Base-by-base conservation (phyloP, 352 stramenopile species). In the Saprolegnia parasitica region DNA sequence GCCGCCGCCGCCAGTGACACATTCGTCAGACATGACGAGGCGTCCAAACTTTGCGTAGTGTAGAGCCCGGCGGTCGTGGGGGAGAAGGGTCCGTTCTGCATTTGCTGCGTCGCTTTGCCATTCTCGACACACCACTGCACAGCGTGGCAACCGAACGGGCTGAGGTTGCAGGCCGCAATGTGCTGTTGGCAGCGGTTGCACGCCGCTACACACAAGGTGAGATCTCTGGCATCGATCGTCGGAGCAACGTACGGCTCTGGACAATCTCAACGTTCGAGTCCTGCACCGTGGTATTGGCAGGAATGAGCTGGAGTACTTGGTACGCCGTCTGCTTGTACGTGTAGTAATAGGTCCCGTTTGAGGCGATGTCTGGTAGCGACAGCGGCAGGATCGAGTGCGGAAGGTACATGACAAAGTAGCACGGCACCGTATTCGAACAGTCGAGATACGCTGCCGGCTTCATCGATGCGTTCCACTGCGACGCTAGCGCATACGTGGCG, bases 391-490 rank as follows among this genome's bases (percentile, higher is more conserved):
- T 15, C 8, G 15, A 15, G 39, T 46, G 8, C 8, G 39, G 39
- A 46, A 46, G 15, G 15, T 16, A 15, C 15, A 46, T 15, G 39
- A 8, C 15, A 46, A n/a, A 8, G 39, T 15, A 46, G 39, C 39
- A 8, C 39, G 39, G n/a, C n/a, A n/a, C n/a, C n/a, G n/a, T n/a
- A n/a, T n/a, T n/a, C 39, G 8, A 15, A 46, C 15, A 46, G 39
- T 46, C n/a, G n/a, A n/a, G n/a, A n/a, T n/a, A 29, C 23, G 52
- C 52, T 8, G 52, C 8, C 23, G 8, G 8, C 8, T 16, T 8
- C 8, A 58, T 8, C 32, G 52, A 58, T 58, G 32, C 52, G 32
- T 58, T 39, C 52, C 52, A 58, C 16, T 58, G 52, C 8, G 8
- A 16, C 16, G 8, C 8, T 15, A 58, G 52, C 32, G 23, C 8